These are phyloP conservation scores for Clarkia xantiana DNA, from an alignment of 345 rosid genomes.

Conservation along the genomic window DNA sequence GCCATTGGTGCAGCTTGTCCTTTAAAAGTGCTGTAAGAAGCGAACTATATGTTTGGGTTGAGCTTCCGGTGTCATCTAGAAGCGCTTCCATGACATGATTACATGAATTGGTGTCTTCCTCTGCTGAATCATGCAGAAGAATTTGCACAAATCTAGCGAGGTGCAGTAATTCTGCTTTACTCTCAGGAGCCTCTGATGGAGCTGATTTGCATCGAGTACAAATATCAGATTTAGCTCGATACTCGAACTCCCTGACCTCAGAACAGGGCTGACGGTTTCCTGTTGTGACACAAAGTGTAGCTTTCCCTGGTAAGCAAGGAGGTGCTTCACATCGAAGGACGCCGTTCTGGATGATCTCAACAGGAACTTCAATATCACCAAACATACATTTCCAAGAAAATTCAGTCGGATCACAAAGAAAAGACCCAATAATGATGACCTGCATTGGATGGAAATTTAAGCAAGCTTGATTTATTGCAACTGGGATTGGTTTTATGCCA, in stretches of 20 bases:
- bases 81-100: constrained; percentile 39
- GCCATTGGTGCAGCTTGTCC: constrained; percentile 73
- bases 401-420: constrained; percentile 67
- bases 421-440: constrained; percentile 82
- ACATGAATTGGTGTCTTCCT: constrained; percentile 40
- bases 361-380: constrained; percentile 73
- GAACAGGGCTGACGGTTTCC: constrained; percentile 64
- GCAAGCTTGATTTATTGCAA: neutral
- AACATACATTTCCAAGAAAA: constrained; percentile 87
- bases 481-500: no score
- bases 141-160: constrained; percentile 61
- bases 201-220: constrained; percentile 18
- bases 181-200: constrained; percentile 22
- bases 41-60: constrained; percentile 52
- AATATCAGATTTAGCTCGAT: constrained; percentile 27
- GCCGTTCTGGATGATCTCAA: constrained; percentile 68
- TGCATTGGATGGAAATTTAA: constrained; percentile 21
- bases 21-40: constrained; percentile 72
- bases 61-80: constrained; percentile 39
- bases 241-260: constrained; percentile 64
- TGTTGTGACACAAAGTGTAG: constrained; percentile 58
- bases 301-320: constrained; percentile 59
- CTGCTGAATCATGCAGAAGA: constrained; percentile 42
- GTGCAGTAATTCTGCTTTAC: constrained; percentile 45
- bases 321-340: constrained; percentile 75